Evolutionary conservation across 768 basidiomycete genomes (phyloP).

Genomic region (Mycena amicta): DNA sequence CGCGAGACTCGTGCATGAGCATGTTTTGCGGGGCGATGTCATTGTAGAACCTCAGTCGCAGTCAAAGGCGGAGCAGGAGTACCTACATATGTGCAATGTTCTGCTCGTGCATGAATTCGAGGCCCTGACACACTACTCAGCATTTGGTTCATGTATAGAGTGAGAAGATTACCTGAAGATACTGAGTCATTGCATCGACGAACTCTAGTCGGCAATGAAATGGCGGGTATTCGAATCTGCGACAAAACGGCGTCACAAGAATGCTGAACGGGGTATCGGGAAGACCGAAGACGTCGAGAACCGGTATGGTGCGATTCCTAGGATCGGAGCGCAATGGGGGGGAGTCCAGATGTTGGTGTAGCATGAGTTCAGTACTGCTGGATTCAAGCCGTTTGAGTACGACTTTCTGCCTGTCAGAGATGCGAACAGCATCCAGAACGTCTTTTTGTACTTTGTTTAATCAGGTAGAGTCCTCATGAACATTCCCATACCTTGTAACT

Average conservation of each 20-base stretch:
- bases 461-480: background rate
- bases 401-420: constrained; percentile 21
- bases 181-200: constrained; percentile 24
- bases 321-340: constrained; percentile 15
- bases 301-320: constrained; percentile 26
- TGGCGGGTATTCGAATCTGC: constrained; percentile 17
- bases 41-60: constrained; percentile 8
- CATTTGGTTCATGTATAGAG: background rate
- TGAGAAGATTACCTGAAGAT: constrained; percentile 22
- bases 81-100: constrained; percentile 25
- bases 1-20: constrained; percentile 24
- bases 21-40: constrained; percentile 22
- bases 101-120: constrained; percentile 27
- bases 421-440: constrained; percentile 20
- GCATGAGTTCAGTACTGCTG: constrained; percentile 9
- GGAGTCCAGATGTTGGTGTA: constrained; percentile 20
- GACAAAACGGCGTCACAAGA: constrained; percentile 26
- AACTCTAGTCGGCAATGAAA: constrained; percentile 28
- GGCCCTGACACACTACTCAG: constrained; percentile 16
- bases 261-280: constrained; percentile 14
- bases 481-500: background rate
- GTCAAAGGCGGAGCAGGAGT: background rate
- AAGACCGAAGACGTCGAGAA: constrained; percentile 26
- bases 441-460: background rate
- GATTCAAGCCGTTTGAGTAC: constrained; percentile 20